Base-by-base conservation (phyloP, 176 grass and related monocot genomes). In the Hyparrhenia diplandra region DNA sequence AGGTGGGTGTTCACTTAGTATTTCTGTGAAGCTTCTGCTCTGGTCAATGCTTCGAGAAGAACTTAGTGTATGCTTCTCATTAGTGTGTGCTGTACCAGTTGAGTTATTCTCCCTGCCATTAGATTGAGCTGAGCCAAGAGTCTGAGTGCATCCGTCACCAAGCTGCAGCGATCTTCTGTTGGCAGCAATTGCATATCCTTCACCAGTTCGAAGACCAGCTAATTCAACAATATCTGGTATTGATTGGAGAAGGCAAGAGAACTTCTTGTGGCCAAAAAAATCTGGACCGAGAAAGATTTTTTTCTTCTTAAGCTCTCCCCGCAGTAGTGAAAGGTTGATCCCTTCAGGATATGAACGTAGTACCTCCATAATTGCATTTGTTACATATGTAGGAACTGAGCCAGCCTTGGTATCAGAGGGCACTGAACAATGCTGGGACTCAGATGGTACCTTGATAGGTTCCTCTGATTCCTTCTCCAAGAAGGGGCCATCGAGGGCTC, bases 261-360 rank as follows among this genome's bases (percentile, higher is more conserved):
- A 93, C 23, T 91, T 93, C 43, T 81, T 83, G 73, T 82, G 80
- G 64, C 92, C 96, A 79, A 76, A 95, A 20, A 93, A 88, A 41
- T 85, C 80, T 43, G 72, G 61, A 45, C 85, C 84, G 17, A 91
- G 30, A 82, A 1, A n/a, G 55, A 95, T 29, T 23, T 90, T 85
- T 14, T 81, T 93, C 47, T 27, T 87, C 43, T 2, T 73, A 51
- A 99, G 87, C n/a, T 86, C 36, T 16, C 0, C 0, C 47, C 80
- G 79, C 30, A 99, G 71, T 2, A 8, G 0, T 35, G 96, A 87
- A 74, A 93, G 58, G 8, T 0, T 13, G 2, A 99, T 67, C 43
- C 90, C 90, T 73, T 75, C 10, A 82, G 96, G 90, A 93, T 90
- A 80, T 28, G 52, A 62, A 27, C 21, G 27, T 25, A 99, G 76